Evolutionary conservation across 2,329 filamentous ascomycete genomes (phyloP).

Genomic region (Nigrograna mackinnonii): DNA sequence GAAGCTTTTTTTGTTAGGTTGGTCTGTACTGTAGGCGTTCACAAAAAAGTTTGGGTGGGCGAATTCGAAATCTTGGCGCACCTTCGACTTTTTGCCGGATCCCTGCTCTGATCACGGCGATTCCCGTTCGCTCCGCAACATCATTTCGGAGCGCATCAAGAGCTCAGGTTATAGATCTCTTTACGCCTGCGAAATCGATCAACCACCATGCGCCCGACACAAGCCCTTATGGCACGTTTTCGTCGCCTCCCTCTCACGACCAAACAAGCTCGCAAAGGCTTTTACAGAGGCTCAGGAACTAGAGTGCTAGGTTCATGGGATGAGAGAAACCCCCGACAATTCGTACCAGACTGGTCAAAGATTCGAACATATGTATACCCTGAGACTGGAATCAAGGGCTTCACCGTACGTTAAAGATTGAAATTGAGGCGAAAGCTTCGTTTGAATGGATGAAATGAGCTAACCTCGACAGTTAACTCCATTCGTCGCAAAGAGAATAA

Average conservation of each 20-base stretch:
- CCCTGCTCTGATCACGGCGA: too few relatives aligned
- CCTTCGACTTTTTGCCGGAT: too few relatives aligned
- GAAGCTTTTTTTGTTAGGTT: neutral
- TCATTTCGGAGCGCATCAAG: too few relatives aligned
- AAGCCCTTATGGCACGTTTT: constrained; percentile 67
- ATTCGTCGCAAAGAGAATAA: constrained; percentile 70
- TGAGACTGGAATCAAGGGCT: neutral
- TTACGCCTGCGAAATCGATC: too few relatives aligned
- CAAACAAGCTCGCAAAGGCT: constrained; percentile 90
- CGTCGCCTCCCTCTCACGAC: constrained; percentile 83
- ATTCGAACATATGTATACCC: constrained; percentile 78
- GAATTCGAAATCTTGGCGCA: constrained; percentile 24
- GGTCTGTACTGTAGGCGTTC: neutral
- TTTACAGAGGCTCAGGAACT: constrained; percentile 94
- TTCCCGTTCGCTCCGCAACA: too few relatives aligned
- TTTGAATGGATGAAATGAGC: neutral
- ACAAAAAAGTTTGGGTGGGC: constrained; percentile 4
- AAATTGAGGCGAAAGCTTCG: neutral
- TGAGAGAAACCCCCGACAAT: constrained; percentile 80
- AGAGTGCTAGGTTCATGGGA: constrained; percentile 76
- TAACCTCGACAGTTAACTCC: constrained; percentile 67
- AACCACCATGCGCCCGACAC: constrained; percentile 66
- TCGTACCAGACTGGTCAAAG: constrained; percentile 81
- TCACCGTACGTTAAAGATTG: neutral
- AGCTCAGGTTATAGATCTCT: too few relatives aligned